Base-by-base conservation (phyloP, 345 rosid species). In the Trapa incisa region DNA sequence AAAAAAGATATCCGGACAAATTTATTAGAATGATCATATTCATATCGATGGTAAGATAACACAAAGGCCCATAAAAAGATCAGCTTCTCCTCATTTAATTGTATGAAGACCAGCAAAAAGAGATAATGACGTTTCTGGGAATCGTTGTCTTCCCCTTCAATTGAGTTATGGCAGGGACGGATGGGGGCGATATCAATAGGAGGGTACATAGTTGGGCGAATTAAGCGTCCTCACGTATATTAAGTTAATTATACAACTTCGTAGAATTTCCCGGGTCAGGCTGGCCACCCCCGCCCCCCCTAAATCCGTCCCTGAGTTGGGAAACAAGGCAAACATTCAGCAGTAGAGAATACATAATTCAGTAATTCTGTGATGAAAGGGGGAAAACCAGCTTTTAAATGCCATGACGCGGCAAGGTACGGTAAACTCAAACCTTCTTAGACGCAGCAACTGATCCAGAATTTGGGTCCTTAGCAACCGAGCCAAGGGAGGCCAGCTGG, bases 401-500 rank as follows among this genome's bases (percentile, higher is more conserved):
- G 62, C 32, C 2, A 32, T n/a, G 37, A 29, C 62, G 36, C 36
- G 29, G 62, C 32, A 1, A 57, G 37, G 36, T 33, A 53, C 8
- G 32, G 14, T 9, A 32, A 58, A 33, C 76, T 0, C 76, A 69
- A 5, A 73, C 67, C 37, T 75, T 68, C 67, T 75, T 78, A 48
- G 37, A 69, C 4, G 77, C 77, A 36, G 75, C 71, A 43, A 63
- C 72, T 65, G 71, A 65, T 5, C 76, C 83, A n/a, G 75, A 70
- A 58, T 73, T 73, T 64, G 71, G 72, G 65, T 81, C 68, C 63
- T 65, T 12, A 14, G 78, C 89, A 0, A 79, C 71, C 2, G 75
- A 71, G 41, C 71, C 61, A 35, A 68, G 9, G 54, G 89, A 80
- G 0, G 97, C 97, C 6, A 91, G 77, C 79, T 91, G 95, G 37